Evolutionary conservation across 768 basidiomycete species (phyloP).

Genomic region (Cytidiella melzeri): DNA sequence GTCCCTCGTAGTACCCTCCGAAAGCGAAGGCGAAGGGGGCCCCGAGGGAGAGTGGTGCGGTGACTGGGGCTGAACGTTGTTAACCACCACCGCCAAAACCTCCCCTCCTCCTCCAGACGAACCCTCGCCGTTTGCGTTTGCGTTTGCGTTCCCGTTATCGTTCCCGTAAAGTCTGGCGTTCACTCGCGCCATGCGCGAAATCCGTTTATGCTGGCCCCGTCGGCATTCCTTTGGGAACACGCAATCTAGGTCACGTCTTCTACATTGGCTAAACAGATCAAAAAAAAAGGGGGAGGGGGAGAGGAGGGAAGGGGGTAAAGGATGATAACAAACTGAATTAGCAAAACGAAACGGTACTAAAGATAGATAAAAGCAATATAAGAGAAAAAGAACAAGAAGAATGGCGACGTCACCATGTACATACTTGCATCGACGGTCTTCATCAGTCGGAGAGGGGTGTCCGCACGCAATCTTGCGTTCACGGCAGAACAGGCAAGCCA

Average conservation of each 20-base stretch:
- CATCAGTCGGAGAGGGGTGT: conserved; percentile 31
- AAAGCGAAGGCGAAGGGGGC: not conserved
- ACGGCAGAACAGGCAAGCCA: conserved; percentile 43
- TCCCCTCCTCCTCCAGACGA: not conserved
- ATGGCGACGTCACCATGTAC: conserved; percentile 12
- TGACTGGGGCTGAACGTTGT: not conserved
- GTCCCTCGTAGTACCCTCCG: not conserved
- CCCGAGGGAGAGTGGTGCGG: not conserved
- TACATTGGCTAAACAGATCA: conserved; percentile 35
- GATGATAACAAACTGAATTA: not conserved
- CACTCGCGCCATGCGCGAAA: conserved; percentile 17
- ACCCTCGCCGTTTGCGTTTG: too few species aligned
- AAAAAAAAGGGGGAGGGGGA: conserved; percentile 9
- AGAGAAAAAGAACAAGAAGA: not conserved
- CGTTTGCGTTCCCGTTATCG: too few species aligned
- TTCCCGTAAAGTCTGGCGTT: too few species aligned
- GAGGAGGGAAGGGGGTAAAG: conserved; percentile 10
- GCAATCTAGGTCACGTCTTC: conserved; percentile 39
- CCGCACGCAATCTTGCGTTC: conserved; percentile 48
- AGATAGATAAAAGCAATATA: conserved; percentile 2
- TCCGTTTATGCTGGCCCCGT: conserved; percentile 39
- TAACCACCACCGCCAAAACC: not conserved
- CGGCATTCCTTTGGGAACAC: conserved; percentile 45
- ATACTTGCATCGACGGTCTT: conserved; percentile 42
- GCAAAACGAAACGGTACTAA: too few species aligned